Conservation (phyloP, 2,329 filamentous ascomycete genomes). For the Fusarium agapanthi region DNA sequence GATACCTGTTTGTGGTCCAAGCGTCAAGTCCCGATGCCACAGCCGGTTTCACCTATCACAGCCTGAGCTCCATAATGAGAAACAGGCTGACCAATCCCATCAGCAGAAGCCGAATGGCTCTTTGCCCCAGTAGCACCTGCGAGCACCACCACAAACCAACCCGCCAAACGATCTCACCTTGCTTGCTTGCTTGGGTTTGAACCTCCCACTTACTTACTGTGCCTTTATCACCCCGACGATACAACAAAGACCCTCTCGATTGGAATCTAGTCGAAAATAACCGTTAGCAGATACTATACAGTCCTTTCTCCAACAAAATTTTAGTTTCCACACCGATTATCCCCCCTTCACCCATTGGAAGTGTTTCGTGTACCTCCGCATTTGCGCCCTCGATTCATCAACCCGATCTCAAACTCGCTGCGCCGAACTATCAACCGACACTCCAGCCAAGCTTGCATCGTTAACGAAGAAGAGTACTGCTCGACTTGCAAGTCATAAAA, state of each 20-base stretch:
- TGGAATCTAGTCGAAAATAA: neutral
- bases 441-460: neutral
- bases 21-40: slow-evolving; percentile 27
- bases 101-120: slow-evolving; percentile 26
- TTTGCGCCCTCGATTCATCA: slow-evolving; percentile 34
- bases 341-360: neutral
- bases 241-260: neutral
- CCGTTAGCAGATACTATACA: neutral
- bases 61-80: slow-evolving; percentile 19
- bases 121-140: slow-evolving; percentile 33
- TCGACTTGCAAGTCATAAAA: neutral
- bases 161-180: slow-evolving; percentile 30
- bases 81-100: slow-evolving; percentile 29
- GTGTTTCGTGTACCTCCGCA: slow-evolving; percentile 23
- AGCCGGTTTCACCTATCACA: slow-evolving; percentile 33
- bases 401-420: slow-evolving; percentile 17
- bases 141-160: slow-evolving; percentile 35
- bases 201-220: slow-evolving; percentile 11
- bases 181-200: slow-evolving; percentile 26
- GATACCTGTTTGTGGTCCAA: slow-evolving; percentile 32
- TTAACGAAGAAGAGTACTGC: neutral
- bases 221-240: slow-evolving; percentile 7
- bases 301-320: neutral
- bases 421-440: slow-evolving; percentile 17
- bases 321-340: neutral